Base-by-base conservation (phyloP, 148 eudicot genomes). In the Spergularia marina region DNA sequence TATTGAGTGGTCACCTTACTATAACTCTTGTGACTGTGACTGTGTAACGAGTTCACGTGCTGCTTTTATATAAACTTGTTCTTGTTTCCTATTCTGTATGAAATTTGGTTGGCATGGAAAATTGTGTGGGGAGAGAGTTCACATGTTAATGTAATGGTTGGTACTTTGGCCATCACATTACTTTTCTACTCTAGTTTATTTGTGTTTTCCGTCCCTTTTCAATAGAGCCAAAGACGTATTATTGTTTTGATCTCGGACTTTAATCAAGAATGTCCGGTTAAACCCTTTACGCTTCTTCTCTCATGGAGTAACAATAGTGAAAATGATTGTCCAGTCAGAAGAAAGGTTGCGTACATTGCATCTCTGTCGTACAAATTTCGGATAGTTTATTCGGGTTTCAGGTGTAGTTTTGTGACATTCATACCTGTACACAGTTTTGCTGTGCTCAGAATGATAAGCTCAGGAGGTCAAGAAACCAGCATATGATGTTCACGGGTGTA, bases 351-450 rank as follows among this genome's bases (percentile, higher is more conserved):
- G 8, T 44, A 44, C 7, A 9, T 44, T 30, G 2, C 36, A 30
- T 30, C 36, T 30, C 36, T 30, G 49, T 44, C 8, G 10, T 44
- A 44, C 1, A 6, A 44, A 44, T 15, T 17, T 14, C 8, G 6
- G 15, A 12, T 72, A 30, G 52, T 61, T 60, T 63, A 78, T 53
- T 53, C 40, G 47, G 53, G 34, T 53, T 44, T 63, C 13, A 18
- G 62, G 70, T 78, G 75, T 54, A 53, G 56, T 78, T 71, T 78
- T 52, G 80, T 78, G 75, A 78, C 51, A 52, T 41, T 78, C 39
- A 20, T 16, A n/a, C 20, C 62, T 62, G 8, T 53, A 16, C 47
- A 70, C 40, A 52, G 23, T 62, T 73, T 59, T 62, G 15, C 40
- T 34, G n/a, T 64, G 67, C 60, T 3, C 36, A 30, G 36, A 30